Percentiles rank a stretch among this genome's conserved stretches.
phyloP scores from a whole-genome alignment of 257 asterid genomes.

The Buddleja alternifolia region DNA sequence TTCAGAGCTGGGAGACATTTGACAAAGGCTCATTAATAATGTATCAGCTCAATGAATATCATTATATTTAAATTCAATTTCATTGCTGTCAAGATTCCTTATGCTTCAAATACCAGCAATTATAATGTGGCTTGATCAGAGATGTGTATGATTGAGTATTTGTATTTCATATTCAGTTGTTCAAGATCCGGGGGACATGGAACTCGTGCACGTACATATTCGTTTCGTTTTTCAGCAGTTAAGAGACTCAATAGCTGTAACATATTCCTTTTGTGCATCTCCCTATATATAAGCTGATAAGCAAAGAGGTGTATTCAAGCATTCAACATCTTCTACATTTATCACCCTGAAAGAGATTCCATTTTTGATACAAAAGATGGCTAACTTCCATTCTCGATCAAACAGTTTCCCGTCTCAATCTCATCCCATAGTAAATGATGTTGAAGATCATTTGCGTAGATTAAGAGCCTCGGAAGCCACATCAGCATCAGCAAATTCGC shows the following conservation, averaged over 20 bases:
- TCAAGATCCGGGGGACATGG: constrained; percentile 9
- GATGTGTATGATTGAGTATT: no score
- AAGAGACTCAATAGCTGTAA: constrained; percentile 13
- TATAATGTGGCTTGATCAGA: neutral
- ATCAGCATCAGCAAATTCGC: constrained; percentile 31
- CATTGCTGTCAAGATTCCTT: no score
- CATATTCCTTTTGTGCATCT: constrained; percentile 2
- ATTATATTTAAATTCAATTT: no score
- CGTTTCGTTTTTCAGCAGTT: no score
- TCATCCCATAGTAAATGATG: constrained; percentile 34
- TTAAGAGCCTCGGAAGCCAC: constrained; percentile 37
- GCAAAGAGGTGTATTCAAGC: neutral
- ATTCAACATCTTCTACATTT: neutral
- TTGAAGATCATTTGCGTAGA: constrained; percentile 35
- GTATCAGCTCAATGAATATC: no score
- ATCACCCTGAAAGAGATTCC: neutral
- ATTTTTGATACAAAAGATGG: constrained; percentile 26
- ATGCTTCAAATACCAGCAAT: no score
- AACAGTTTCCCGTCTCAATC: constrained; percentile 51
- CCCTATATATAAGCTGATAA: neutral
- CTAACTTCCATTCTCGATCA: constrained; percentile 40
- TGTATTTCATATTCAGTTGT: neutral
- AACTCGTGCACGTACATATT: constrained; percentile 5
- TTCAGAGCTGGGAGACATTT: no score
- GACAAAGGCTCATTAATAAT: no score